These are phyloP conservation scores for Coemansia sp. DNA, from an alignment of 192 early-diverging fungal genomes.

Conservation along the genomic window DNA sequence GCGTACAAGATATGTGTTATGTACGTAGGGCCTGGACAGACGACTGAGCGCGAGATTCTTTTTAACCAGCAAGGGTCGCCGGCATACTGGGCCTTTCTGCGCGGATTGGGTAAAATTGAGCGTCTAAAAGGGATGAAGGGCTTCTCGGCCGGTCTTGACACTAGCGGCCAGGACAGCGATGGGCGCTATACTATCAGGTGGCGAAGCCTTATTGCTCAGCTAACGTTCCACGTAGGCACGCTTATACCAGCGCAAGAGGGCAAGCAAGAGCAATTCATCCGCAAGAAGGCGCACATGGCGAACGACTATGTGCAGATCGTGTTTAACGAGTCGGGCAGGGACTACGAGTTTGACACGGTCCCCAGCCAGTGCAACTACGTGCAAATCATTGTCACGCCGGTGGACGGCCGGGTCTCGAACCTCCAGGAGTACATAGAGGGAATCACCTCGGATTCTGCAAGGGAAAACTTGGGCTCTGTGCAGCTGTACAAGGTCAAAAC, in stretches of 20 bases:
- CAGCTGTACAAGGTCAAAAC: slow-evolving; percentile 65
- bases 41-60: slow-evolving; percentile 81
- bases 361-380: slow-evolving; percentile 96
- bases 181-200: slow-evolving; percentile 82
- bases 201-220: slow-evolving; percentile 80
- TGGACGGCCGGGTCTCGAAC: slow-evolving; percentile 62
- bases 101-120: slow-evolving; percentile 73
- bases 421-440: slow-evolving; percentile 61
- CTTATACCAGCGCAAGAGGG: slow-evolving; percentile 84
- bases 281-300: slow-evolving; percentile 96
- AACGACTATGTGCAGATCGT: slow-evolving; percentile 96
- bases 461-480: slow-evolving; percentile 2
- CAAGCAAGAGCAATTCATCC: slow-evolving; percentile 74
- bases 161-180: slow-evolving; percentile 73
- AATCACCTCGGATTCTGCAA: slow-evolving; percentile 10
- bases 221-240: slow-evolving; percentile 91
- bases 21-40: slow-evolving; percentile 87
- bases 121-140: slow-evolving; percentile 65
- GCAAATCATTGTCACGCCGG: slow-evolving; percentile 89
- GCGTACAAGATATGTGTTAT: slow-evolving; percentile 95
- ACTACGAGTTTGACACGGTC: slow-evolving; percentile 86
- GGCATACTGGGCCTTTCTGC: slow-evolving; percentile 85
- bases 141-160: slow-evolving; percentile 90
- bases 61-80: slow-evolving; percentile 84
- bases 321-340: slow-evolving; percentile 85